These are phyloP conservation scores for Thoreauomyces humboldtii DNA, from an alignment of 192 early-diverging fungal genomes.

Conservation along the genomic window DNA sequence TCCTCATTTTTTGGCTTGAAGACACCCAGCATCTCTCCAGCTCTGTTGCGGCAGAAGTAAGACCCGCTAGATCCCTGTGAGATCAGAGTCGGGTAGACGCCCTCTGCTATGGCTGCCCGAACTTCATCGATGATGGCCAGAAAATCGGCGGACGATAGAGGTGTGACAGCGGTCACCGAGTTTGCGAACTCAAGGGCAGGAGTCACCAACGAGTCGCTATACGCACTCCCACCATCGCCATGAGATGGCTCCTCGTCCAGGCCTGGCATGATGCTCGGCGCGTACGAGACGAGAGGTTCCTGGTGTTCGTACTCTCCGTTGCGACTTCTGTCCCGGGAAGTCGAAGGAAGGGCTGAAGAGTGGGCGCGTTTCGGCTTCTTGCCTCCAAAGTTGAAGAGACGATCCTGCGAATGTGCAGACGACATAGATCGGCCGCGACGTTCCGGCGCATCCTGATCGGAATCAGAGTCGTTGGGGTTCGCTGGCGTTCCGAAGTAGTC, in stretches of 20 bases:
- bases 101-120: slow-evolving; percentile 42
- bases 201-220: slow-evolving; percentile 22
- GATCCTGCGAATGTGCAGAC: not conserved
- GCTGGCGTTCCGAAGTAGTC: not conserved
- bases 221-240: not conserved
- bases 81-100: slow-evolving; percentile 50
- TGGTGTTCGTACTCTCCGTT: not conserved
- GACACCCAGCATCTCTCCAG: slow-evolving; percentile 77
- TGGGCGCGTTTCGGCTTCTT: not conserved
- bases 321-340: not conserved
- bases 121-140: slow-evolving; percentile 40
- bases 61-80: slow-evolving; percentile 81
- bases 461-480: slow-evolving; percentile 9
- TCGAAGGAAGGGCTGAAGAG: not conserved
- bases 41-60: slow-evolving; percentile 80
- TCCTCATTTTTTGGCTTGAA: slow-evolving; percentile 81
- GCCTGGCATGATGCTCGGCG: slow-evolving; percentile 14
- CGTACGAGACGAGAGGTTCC: slow-evolving; percentile 5
- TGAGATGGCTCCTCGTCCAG: not conserved
- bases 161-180: slow-evolving; percentile 32
- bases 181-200: slow-evolving; percentile 10
- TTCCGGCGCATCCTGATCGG: not conserved
- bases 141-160: slow-evolving; percentile 32
- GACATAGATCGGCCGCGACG: not conserved
- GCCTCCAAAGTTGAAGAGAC: not conserved